Evolutionary conservation across 2,329 filamentous ascomycete genomes (phyloP).

Genomic region (Shiraia bambusicola): DNA sequence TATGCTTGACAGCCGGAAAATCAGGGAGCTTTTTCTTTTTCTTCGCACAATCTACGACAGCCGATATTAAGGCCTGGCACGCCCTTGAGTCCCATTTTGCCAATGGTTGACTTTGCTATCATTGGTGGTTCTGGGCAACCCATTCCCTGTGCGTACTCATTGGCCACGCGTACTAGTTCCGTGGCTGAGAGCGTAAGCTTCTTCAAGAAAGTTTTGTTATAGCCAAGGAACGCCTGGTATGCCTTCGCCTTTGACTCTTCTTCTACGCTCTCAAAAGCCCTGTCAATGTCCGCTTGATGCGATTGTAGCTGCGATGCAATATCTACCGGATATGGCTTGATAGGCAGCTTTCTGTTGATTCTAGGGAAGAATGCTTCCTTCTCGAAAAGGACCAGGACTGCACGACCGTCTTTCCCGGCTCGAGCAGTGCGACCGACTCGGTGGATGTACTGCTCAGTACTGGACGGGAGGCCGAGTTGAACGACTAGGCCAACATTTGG

Average conservation of each 20-base stretch:
- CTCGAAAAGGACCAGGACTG: constrained; percentile 56
- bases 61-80: constrained; percentile 45
- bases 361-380: constrained; percentile 55
- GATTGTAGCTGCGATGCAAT: constrained; percentile 41
- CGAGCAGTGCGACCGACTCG: constrained; percentile 48
- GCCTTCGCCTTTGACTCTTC: constrained; percentile 47
- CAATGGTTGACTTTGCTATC: constrained; percentile 48
- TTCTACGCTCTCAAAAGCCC: constrained; percentile 42
- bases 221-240: constrained; percentile 52
- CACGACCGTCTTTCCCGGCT: constrained; percentile 52
- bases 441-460: constrained; percentile 51
- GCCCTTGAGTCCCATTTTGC: constrained; percentile 53
- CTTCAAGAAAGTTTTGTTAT: constrained; percentile 50
- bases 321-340: constrained; percentile 51
- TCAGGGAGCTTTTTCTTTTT: not conserved
- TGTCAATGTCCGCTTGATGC: constrained; percentile 34
- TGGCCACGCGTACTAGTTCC: constrained; percentile 47
- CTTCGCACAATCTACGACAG: constrained; percentile 14
- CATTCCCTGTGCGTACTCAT: constrained; percentile 48
- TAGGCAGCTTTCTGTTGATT: constrained; percentile 53
- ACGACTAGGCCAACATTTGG: constrained; percentile 53
- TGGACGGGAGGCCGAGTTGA: constrained; percentile 53
- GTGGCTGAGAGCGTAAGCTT: constrained; percentile 44
- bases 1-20: not conserved
- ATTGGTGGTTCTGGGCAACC: constrained; percentile 49